These are phyloP conservation scores for Chytriomyces hyalinus DNA, from an alignment of 192 early-diverging fungal genomes.

Conservation along the genomic window DNA sequence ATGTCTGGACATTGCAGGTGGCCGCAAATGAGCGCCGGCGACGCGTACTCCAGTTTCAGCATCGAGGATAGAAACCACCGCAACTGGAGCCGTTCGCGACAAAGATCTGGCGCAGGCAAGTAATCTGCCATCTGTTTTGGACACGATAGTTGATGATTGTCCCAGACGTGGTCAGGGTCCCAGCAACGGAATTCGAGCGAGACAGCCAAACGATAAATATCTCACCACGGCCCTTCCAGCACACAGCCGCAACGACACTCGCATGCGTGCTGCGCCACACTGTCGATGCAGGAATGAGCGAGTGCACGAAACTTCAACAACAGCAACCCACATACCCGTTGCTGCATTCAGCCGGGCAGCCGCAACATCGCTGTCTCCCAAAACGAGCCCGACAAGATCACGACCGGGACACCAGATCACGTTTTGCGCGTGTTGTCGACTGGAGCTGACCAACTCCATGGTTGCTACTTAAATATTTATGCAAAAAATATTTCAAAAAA, in stretches of 20 bases:
- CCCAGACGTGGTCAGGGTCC: background rate
- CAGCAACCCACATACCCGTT: background rate
- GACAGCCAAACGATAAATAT: background rate
- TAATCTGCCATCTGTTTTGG: background rate
- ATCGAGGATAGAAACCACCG: background rate
- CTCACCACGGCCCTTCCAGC: background rate
- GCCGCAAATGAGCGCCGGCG: background rate
- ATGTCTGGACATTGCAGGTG: background rate
- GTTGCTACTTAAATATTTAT: no score
- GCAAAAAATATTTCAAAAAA: background rate
- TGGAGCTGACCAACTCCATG: no score
- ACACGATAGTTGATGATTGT: no score
- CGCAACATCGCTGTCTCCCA: background rate
- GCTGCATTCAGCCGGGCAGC: background rate
- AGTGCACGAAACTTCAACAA: no score
- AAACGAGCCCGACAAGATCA: conserved; percentile 1
- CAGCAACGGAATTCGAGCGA: background rate
- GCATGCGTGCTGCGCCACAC: no score
- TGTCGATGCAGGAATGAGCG: no score
- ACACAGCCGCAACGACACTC: background rate
- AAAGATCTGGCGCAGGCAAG: background rate
- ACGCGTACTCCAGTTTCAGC: background rate
- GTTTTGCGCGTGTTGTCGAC: background rate
- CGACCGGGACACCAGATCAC: conserved; percentile 14
- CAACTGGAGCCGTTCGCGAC: background rate